Conservation (phyloP, 2,329 filamentous ascomycete genomes). For the Ophiocordyceps camponoti-saundersi region DNA sequence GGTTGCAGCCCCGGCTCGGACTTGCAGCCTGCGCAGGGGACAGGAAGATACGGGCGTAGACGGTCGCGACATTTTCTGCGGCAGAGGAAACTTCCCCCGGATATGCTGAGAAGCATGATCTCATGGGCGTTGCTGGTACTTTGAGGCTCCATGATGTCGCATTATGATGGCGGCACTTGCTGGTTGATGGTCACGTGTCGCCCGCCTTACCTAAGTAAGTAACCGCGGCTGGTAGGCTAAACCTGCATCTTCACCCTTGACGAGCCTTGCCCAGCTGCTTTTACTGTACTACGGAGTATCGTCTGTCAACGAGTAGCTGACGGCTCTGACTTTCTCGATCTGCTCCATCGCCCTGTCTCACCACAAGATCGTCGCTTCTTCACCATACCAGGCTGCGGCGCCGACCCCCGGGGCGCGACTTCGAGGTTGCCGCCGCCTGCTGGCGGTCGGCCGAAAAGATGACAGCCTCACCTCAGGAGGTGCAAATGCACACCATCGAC, state of each 20-base stretch:
- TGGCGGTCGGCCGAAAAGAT: constrained; percentile 2
- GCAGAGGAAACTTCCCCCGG: background rate
- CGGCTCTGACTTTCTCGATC: too few relatives aligned
- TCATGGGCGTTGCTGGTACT: too few relatives aligned
- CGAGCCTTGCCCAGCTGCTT: too few relatives aligned
- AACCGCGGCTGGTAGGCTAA: too few relatives aligned
- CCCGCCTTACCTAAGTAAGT: too few relatives aligned
- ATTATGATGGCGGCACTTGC: too few relatives aligned
- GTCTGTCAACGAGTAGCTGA: too few relatives aligned
- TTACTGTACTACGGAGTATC: too few relatives aligned
- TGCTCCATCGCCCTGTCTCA: background rate
- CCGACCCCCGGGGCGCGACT: background rate
- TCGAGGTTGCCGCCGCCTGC: background rate
- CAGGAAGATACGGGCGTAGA: constrained; percentile 13
- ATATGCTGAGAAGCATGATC: too few relatives aligned
- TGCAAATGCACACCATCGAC: constrained; percentile 30
- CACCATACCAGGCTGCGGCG: background rate
- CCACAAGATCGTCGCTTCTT: background rate
- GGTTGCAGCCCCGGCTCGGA: constrained; percentile 7
- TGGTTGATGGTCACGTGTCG: too few relatives aligned
- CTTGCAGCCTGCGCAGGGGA: constrained; percentile 13
- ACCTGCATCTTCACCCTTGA: too few relatives aligned
- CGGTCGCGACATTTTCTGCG: constrained; percentile 8
- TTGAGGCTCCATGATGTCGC: too few relatives aligned
- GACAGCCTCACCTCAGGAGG: constrained; percentile 15